A percentile compares a stretch with the other conserved stretches of the same genome.
Conservation (phyloP, 345 rosid genomes). For the Brassica juncea region DNA sequence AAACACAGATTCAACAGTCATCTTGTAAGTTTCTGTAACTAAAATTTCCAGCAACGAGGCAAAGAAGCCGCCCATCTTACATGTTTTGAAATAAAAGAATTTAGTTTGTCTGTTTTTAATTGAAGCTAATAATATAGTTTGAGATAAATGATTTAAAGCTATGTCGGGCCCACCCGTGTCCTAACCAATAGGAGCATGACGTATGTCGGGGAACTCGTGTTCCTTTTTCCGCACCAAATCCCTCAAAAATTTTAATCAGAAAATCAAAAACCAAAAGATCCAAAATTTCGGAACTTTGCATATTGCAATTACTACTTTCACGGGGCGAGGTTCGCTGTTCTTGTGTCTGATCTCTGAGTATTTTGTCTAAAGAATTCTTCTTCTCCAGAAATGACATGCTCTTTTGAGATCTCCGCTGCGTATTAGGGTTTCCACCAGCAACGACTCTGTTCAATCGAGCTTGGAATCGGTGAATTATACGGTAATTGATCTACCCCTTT, state of each 20-base stretch:
- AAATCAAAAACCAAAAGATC: slow-evolving; percentile 23
- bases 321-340: slow-evolving; percentile 1
- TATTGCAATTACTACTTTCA: slow-evolving; percentile 10
- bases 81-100: slow-evolving; percentile 23
- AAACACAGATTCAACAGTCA: background rate
- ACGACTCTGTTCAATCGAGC: slow-evolving; percentile 38
- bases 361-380: slow-evolving; percentile 2
- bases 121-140: background rate
- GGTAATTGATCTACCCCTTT: slow-evolving; percentile 32
- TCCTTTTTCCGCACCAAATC: slow-evolving; percentile 37
- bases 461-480: slow-evolving; percentile 23
- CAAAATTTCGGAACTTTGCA: slow-evolving; percentile 30
- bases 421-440: slow-evolving; percentile 33
- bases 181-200: background rate
- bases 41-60: slow-evolving; percentile 22
- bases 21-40: background rate
- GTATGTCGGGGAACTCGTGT: slow-evolving; percentile 17
- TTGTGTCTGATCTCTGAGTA: slow-evolving; percentile 34
- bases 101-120: background rate
- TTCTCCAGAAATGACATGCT: slow-evolving; percentile 9
- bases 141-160: slow-evolving; percentile 20
- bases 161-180: background rate
- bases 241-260: slow-evolving; percentile 26
- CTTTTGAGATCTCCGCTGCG: background rate
- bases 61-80: slow-evolving; percentile 24